Base-by-base conservation (phyloP, 2,329 filamentous ascomycete species). In the Colletotrichum falcatum region DNA sequence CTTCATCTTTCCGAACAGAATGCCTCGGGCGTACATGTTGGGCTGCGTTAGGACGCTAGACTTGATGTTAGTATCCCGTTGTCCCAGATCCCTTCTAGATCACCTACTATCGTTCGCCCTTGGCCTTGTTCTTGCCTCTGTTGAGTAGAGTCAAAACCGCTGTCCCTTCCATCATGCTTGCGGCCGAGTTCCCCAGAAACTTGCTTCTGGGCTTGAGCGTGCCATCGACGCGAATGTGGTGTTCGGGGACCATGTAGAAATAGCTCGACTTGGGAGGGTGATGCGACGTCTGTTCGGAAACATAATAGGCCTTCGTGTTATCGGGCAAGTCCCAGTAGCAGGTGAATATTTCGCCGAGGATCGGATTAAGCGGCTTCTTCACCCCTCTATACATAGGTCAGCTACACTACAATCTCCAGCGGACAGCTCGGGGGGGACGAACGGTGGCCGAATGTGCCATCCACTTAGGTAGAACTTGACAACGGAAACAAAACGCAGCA, bases 251-350 rank as follows among this genome's bases (percentile, higher is more conserved):
- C 91, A 97, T 95, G 84, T 97, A 99, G 81, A 99, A 99, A 84
- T 99, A 99, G 82, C 94, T 97, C 56, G 95, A 98, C 84, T 99
- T 99, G 35, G 96, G 96, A 39, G 96, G 96, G 78, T 99, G 96
- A 80, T 99, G 96, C 35, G 95, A 98, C 1, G 96, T 99, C 82
- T 99, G 96, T 82, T 99, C 96, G 58, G 95, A 91, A 75, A 99
- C 94, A 83, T 99, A 99, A 84, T 97, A 99, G 73, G 93, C 95
- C 74, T 89, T 90, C 39, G 94, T 97, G 23, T 91, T 86, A 81
- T 97, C 92, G 18, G 91, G 88, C 73, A 97, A 91, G 75, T 98
- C 93, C 96, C 96, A 99, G 81, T 96, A 98, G 81, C 95, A 95
- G 62, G 94, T 95, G 79, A 95, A 98, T 55, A 92, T 92, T 83